Base-by-base conservation (phyloP, 495 filamentous ascomycete species). In the Tuber borchii region DNA sequence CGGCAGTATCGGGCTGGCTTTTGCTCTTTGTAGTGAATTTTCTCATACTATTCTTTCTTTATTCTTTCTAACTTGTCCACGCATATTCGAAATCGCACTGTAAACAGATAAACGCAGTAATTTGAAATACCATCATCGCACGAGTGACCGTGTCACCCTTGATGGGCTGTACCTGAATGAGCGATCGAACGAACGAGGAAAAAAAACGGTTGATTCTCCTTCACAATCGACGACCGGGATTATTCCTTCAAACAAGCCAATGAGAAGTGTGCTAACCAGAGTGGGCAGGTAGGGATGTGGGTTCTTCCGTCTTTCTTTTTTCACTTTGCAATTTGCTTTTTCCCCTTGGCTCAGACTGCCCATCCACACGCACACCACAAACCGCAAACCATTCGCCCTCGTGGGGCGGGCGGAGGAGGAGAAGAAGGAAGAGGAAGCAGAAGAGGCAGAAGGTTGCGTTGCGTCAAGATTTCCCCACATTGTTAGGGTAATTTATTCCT, bases 401-500 rank as follows among this genome's bases (percentile, higher is more conserved):
- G 56, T 65, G 56, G 56, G 48, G 26, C 26, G 56, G 56, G 56
- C 26, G 26, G 56, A 65, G 56, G 14, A 16, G 56, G 26, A 65
- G 26, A 31, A 65, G 51, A 65, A 31, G 51, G 51, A 61, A 61
- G 51, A 61, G 14, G 51, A 19, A 65, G 56, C 14, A 65, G 26
- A 65, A 65, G 56, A 65, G 56, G 26, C 31, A 65, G 56, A 65
- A 16, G 56, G 14, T 26, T 65, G 56, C 56, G 56, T 65, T 65
- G 56, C 56, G 56, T 65, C 56, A 65, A 65, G 31, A 65, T 65
- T 65, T 65, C 56, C 56, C 56, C 56, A 65, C 56, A 65, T 34
- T 65, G 26, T 65, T 65, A 65, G 14, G 56, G 56, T 65, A 65
- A 65, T 65, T 65, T 65, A 65, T 65, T 65, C 56, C 56, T 65